Conservation (phyloP, 345 rosid genomes). For the thale cress (Arabidopsis thaliana) region TAIR10.1 NC_003076.8:25687001-25687500, state of each 20-base stretch:
- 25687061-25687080: neutral
- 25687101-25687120: slow-evolving; percentile 3
- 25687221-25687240: slow-evolving; percentile 92
- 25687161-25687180: slow-evolving; percentile 87
- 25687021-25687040: slow-evolving; percentile 11
- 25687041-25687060: slow-evolving; percentile 2
- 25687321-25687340: neutral
- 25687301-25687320: slow-evolving; percentile 6
- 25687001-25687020: slow-evolving; percentile 9
- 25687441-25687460: slow-evolving; percentile 90
- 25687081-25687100: slow-evolving; percentile 9
- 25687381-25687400: neutral
- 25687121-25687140: slow-evolving; percentile 11
- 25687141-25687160: slow-evolving; percentile 42
- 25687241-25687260: slow-evolving; percentile 95
- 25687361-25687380: neutral
- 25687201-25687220: slow-evolving; percentile 91
- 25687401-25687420: slow-evolving; percentile 31
- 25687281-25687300: slow-evolving; percentile 51
- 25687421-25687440: slow-evolving; percentile 66
- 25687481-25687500: slow-evolving; percentile 85
- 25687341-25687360: neutral
- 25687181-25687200: slow-evolving; percentile 87
- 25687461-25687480: slow-evolving; percentile 94
- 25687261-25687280: slow-evolving; percentile 99